A percentile compares a stretch with the other conserved stretches of the same genome.
Evolutionary conservation across 176 grass and related monocot genomes (phyloP).

Genomic region (Calamus simplicifolius): DNA sequence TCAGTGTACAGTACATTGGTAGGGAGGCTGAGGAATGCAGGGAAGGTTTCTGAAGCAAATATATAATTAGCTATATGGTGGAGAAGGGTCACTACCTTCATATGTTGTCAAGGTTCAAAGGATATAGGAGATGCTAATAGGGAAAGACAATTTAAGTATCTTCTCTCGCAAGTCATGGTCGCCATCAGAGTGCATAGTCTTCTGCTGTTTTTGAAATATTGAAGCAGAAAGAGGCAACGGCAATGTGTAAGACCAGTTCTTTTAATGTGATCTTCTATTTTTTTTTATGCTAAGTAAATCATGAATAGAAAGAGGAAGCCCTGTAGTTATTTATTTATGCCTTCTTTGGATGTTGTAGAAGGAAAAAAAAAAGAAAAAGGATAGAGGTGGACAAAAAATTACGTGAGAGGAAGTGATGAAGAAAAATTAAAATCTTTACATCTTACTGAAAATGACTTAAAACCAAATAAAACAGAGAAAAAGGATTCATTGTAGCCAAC

Average conservation of each 20-base stretch:
- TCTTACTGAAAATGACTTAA: no score
- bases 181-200: background rate
- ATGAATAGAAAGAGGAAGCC: background rate
- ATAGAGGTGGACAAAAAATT: no score
- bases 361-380: no score
- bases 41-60: slow-evolving; percentile 72
- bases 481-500: no score
- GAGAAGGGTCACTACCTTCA: slow-evolving; percentile 94
- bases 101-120: slow-evolving; percentile 68
- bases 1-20: slow-evolving; percentile 76
- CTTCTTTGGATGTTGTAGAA: no score
- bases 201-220: slow-evolving; percentile 12
- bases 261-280: background rate
- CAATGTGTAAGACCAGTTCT: background rate
- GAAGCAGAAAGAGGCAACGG: background rate
- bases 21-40: slow-evolving; percentile 46
- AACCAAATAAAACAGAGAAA: no score
- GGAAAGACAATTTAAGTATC: background rate
- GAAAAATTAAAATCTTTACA: no score
- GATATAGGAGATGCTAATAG: slow-evolving; percentile 64
- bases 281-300: background rate
- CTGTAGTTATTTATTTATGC: no score
- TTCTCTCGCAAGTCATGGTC: background rate
- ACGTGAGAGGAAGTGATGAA: no score
- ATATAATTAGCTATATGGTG: slow-evolving; percentile 78